Conservation (phyloP, 2,329 filamentous ascomycete species). For the Dothideomycetes sp. region DNA sequence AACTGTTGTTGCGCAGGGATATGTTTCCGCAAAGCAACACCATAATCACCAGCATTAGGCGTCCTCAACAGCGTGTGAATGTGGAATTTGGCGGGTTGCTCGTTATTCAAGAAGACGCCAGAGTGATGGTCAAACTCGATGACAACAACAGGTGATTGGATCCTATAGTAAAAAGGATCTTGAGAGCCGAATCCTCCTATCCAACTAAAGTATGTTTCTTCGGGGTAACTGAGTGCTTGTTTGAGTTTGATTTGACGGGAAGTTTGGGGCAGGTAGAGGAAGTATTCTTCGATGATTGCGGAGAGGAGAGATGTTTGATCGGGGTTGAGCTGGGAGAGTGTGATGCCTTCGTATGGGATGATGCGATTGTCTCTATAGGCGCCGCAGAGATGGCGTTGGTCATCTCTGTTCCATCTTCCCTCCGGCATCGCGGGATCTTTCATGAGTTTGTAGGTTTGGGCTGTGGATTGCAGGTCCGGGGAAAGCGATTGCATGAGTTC, state of each 20-base stretch:
- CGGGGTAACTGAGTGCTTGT: constrained; percentile 46
- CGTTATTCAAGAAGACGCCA: constrained; percentile 66
- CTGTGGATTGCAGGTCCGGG: constrained; percentile 36
- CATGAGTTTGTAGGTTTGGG: constrained; percentile 51
- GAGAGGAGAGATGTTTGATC: constrained; percentile 46
- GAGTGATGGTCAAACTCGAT: constrained; percentile 75
- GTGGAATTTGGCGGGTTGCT: constrained; percentile 66
- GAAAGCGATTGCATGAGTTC: constrained; percentile 58
- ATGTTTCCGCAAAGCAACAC: constrained; percentile 38
- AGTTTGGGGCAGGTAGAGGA: constrained; percentile 55
- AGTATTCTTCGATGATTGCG: constrained; percentile 53
- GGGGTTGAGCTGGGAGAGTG: constrained; percentile 40
- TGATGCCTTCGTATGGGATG: constrained; percentile 61
- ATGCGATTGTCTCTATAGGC: constrained; percentile 70
- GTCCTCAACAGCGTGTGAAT: constrained; percentile 65
- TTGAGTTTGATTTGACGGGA: constrained; percentile 48
- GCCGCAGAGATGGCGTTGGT: constrained; percentile 69
- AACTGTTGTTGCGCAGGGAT: constrained; percentile 12
- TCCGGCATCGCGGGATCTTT: constrained; percentile 56
- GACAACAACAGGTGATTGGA: constrained; percentile 66
- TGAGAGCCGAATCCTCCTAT: constrained; percentile 59
- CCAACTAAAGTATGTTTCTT: constrained; percentile 74
- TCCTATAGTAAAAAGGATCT: constrained; percentile 68
- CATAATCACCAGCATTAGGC: constrained; percentile 71
- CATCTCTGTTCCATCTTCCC: constrained; percentile 70